Conservation (phyloP, 345 rosid species). For the Populus alba region DNA sequence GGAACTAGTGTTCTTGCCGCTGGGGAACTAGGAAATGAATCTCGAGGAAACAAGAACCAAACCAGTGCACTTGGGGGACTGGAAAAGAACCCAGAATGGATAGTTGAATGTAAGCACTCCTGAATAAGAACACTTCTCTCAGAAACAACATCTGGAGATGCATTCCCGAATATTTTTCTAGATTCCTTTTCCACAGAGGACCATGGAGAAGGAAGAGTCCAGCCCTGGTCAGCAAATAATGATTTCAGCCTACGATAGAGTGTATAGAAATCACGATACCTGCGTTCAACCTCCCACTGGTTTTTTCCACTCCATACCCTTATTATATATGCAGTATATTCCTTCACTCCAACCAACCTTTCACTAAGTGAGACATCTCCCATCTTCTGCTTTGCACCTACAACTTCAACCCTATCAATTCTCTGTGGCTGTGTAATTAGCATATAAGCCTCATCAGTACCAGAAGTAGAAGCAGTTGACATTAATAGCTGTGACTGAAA, state of each 20-base stretch:
- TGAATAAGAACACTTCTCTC: conserved; percentile 86
- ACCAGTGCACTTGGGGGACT: conserved; percentile 61
- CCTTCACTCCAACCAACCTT: conserved; percentile 93
- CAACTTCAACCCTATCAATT: conserved; percentile 79
- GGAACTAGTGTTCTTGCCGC: conserved; percentile 34
- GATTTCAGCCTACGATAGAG: conserved; percentile 79
- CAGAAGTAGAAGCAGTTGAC: conserved; percentile 70
- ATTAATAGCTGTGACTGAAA: conserved; percentile 47
- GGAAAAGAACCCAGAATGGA: conserved; percentile 53
- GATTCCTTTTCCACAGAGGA: conserved; percentile 78
- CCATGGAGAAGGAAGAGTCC: conserved; percentile 88
- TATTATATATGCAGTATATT: conserved; percentile 77
- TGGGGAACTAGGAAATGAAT: conserved; percentile 49
- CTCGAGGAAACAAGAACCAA: conserved; percentile 75
- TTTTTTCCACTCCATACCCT: conserved; percentile 74
- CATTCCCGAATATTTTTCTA: conserved; percentile 74
- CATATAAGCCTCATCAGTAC: conserved; percentile 41
- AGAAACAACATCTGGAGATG: conserved; percentile 74
- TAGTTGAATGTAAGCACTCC: conserved; percentile 70
- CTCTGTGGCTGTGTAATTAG: conserved; percentile 33
- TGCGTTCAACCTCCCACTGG: conserved; percentile 87
- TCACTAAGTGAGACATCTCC: conserved; percentile 92
- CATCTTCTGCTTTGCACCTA: conserved; percentile 86
- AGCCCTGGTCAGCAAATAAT: conserved; percentile 67
- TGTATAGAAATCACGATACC: conserved; percentile 88